Evolutionary conservation across 371 early-diverging fungal genomes (phyloP).

Genomic region (Rhizopus microsporus): DNA sequence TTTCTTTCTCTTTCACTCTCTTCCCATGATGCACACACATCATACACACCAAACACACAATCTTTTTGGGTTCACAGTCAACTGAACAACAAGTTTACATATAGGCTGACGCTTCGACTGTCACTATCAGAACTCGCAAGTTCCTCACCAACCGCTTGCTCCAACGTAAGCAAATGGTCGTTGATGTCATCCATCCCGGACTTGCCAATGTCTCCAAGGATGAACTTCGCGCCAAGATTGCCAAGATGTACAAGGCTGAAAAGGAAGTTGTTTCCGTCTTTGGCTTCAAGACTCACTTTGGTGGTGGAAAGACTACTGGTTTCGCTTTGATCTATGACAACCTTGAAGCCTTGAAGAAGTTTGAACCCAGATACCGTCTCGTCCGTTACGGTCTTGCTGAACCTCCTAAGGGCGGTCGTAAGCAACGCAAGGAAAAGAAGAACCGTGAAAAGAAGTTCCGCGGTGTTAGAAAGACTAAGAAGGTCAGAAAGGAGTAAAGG

Average conservation of each 20-base stretch:
- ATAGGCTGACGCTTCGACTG: constrained; percentile 70
- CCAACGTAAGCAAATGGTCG: constrained; percentile 97
- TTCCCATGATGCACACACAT: not conserved
- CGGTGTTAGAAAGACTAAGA: constrained; percentile 95
- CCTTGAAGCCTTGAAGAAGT: constrained; percentile 94
- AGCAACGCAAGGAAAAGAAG: constrained; percentile 99
- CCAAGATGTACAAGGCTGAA: constrained; percentile 95
- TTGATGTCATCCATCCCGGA: constrained; percentile 96
- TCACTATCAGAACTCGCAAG: constrained; percentile 97
- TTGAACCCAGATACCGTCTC: constrained; percentile 98
- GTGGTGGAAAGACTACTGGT: constrained; percentile 98
- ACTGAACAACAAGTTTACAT: not conserved
- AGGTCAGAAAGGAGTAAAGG: constrained; percentile 25
- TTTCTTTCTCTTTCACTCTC: not conserved
- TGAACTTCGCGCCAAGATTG: constrained; percentile 93
- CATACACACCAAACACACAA: too few relatives aligned
- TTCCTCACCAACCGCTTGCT: constrained; percentile 98
- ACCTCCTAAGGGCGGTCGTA: constrained; percentile 82
- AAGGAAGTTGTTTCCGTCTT: constrained; percentile 91
- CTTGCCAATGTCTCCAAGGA: constrained; percentile 90
- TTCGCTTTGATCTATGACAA: constrained; percentile 98
- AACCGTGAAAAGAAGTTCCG: constrained; percentile 98
- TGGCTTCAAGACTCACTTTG: constrained; percentile 95
- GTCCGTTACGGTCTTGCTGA: constrained; percentile 83
- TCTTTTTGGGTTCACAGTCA: too few relatives aligned